These are phyloP conservation scores for Neurospora tetrasperma DNA, from an alignment of 495 filamentous ascomycete genomes.

Conservation along the genomic window DNA sequence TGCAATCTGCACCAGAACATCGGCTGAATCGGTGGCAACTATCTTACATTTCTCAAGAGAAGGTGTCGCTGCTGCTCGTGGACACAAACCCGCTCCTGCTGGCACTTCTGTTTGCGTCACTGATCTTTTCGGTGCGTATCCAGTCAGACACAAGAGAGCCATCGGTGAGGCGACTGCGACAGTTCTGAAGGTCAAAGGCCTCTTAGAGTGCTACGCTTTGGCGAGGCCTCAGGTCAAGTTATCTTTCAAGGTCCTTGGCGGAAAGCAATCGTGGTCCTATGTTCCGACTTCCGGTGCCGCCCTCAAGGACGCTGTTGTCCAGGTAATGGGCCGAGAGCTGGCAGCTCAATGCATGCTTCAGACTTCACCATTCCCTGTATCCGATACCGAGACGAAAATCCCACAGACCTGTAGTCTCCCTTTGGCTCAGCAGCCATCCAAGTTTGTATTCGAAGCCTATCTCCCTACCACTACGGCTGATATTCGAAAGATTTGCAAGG, in stretches of 20 bases:
- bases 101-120: constrained; percentile 68
- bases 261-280: constrained; percentile 63
- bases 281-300: constrained; percentile 45
- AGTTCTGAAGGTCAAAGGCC: constrained; percentile 51
- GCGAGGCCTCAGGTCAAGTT: constrained; percentile 55
- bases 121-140: constrained; percentile 57
- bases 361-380: constrained; percentile 7
- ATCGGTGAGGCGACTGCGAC: constrained; percentile 53
- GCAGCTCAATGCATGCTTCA: constrained; percentile 36
- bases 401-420: background rate
- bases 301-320: constrained; percentile 56
- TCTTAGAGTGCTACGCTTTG: constrained; percentile 68
- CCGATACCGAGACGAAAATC: background rate
- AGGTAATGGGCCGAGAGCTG: constrained; percentile 58
- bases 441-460: constrained; percentile 41
- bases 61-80: constrained; percentile 32
- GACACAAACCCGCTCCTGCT: constrained; percentile 51
- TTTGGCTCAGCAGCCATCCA: background rate
- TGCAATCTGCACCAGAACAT: constrained; percentile 58
- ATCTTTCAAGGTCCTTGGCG: constrained; percentile 55
- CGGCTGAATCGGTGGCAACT: constrained; percentile 56
- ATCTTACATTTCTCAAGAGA: constrained; percentile 24
- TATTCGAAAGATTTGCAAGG: constrained; percentile 43
- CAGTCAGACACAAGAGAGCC: constrained; percentile 61
- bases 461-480: constrained; percentile 46